Evolutionary conservation across 2,329 filamentous ascomycete species (phyloP).

Genomic region (Herpotrichia juniperi): DNA sequence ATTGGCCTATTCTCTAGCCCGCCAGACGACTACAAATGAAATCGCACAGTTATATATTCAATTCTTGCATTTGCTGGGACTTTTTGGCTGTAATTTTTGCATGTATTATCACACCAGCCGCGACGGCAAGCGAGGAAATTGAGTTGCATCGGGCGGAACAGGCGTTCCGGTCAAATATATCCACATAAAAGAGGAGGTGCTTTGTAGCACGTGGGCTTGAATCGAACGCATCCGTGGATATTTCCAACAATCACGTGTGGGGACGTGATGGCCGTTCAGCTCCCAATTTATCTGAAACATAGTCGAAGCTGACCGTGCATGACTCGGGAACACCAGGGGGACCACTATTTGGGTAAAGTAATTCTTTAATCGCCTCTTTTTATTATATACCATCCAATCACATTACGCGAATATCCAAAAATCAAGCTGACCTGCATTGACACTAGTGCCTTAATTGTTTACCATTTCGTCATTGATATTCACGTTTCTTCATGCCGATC

Average conservation of each 20-base stretch:
- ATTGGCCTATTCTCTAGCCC: constrained; percentile 46
- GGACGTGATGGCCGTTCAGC: not conserved
- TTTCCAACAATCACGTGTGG: constrained; percentile 1
- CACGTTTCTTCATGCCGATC: not conserved
- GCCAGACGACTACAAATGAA: constrained; percentile 37
- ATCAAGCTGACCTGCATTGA: not conserved
- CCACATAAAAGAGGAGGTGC: constrained; percentile 9
- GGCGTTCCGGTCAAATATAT: constrained; percentile 30
- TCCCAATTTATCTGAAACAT: constrained; percentile 3
- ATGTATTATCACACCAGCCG: constrained; percentile 43
- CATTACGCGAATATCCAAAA: not conserved
- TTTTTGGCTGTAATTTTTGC: constrained; percentile 32
- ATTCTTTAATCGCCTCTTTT: not conserved
- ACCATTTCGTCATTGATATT: not conserved
- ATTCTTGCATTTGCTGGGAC: constrained; percentile 22
- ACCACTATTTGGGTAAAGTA: not conserved
- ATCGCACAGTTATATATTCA: constrained; percentile 8
- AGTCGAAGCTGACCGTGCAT: not conserved
- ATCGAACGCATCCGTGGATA: constrained; percentile 3
- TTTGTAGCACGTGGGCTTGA: constrained; percentile 16
- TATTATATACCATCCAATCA: not conserved
- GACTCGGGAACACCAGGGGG: not conserved
- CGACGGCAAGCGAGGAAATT: constrained; percentile 27
- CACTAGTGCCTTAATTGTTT: not conserved
- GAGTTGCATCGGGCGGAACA: constrained; percentile 33